Evolutionary conservation across 2,329 filamentous ascomycete genomes (phyloP), one percentile per base, ranked within the genome.

Genomic region (Botryotinia convoluta): DNA sequence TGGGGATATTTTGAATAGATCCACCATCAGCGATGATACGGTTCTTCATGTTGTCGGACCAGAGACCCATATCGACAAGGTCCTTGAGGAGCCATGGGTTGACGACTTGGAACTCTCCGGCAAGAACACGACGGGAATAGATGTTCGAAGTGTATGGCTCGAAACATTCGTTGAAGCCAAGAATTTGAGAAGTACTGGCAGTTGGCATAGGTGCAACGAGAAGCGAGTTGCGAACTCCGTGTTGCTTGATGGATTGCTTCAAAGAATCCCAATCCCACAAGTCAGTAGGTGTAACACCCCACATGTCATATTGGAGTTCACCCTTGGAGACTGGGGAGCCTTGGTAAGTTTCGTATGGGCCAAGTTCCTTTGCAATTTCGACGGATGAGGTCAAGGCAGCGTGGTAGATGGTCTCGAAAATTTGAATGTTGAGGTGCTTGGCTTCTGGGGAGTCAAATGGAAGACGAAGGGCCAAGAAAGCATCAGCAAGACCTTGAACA

Each of bases 11-110:
- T 84, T 98, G 96, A 72, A 99, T 92, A 32, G 95, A 98, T 77
- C 96, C 96, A 78, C 93, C 93, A 76, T 98, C 95, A 73, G 96
- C 92, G 81, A 99, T 99, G 87, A 99, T 99, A 80, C 96, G 94
- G 88, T 99, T 99, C 91, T 99, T 99, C 96, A 99, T 99, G 86
- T 94, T 94, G 85, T 99, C 95, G 65, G 95, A 98, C 96, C 96
- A 99, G 62, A 99, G 88, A 75, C 96, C 96, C 86, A 98, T 93
- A 81, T 99, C 96, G 78, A 99, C 96, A 44, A 99, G 90, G 80
- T 99, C 96, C 88, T 97, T 98, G 75, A 99, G 90, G 76, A 99
- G 86, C 96, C 96, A 99, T 70, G 96, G 96, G 87, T 99, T 99
- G 83, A 99, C 96, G 72, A 99, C 94, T 86, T 99, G 96, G 90